Evolutionary conservation across 495 filamentous ascomycete genomes (phyloP).

Genomic region (Penicillium maclennaniae): DNA sequence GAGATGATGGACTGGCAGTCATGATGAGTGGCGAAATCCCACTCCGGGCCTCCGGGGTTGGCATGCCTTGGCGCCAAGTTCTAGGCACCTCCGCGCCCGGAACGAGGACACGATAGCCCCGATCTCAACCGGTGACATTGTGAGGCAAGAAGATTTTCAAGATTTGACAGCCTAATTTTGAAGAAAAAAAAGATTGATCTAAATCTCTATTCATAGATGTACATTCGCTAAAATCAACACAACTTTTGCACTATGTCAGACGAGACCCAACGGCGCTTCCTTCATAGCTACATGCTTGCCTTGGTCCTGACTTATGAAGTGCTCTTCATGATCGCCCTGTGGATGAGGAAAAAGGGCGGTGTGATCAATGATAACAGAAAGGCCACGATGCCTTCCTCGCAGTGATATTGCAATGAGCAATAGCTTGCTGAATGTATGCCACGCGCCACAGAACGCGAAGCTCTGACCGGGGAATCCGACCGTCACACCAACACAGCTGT

Average conservation of each 20-base stretch:
- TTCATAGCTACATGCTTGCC: background rate
- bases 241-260: background rate
- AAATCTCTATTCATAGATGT: too few relatives aligned
- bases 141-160: background rate
- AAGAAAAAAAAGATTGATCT: too few relatives aligned
- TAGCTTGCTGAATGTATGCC: conserved; percentile 67
- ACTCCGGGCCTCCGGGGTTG: background rate
- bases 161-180: too few relatives aligned
- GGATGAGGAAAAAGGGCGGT: background rate
- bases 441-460: conserved; percentile 69
- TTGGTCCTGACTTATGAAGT: background rate
- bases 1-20: background rate
- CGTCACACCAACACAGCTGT: conserved; percentile 79
- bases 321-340: background rate
- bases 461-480: conserved; percentile 62
- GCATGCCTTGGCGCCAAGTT: background rate
- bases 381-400: conserved; percentile 68
- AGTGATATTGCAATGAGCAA: conserved; percentile 73
- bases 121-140: background rate
- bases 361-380: conserved; percentile 26
- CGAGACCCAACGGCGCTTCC: background rate
- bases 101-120: background rate
- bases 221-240: background rate
- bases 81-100: background rate
- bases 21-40: background rate